These are phyloP conservation scores for Wallemia mellicola DNA, from an alignment of 1,284 basidiomycete genomes.

Conservation along the genomic window DNA sequence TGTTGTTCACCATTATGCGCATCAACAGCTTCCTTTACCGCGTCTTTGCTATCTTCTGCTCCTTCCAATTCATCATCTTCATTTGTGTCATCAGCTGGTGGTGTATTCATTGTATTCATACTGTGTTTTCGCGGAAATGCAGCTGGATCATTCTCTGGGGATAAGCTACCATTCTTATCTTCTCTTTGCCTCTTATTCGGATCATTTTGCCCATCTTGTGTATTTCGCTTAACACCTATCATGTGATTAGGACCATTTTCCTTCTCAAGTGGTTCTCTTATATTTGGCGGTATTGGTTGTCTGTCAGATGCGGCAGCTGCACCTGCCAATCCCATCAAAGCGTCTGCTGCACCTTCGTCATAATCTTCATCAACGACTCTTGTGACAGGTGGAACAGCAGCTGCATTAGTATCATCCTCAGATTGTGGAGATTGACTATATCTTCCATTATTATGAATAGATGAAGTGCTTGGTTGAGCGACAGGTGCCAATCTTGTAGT, in stretches of 20 bases:
- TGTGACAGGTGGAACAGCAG: constrained; percentile 19
- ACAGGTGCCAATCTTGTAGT: no score
- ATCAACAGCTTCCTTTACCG: neutral
- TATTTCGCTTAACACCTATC: neutral
- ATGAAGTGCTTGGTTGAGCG: no score
- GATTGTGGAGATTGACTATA: neutral
- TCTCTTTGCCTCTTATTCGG: neutral
- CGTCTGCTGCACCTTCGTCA: constrained; percentile 35
- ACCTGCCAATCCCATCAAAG: constrained; percentile 28
- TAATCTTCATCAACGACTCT: constrained; percentile 50
- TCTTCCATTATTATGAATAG: neutral
- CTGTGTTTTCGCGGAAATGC: neutral
- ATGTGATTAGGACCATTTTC: neutral
- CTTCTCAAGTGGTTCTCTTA: neutral
- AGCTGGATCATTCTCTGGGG: neutral
- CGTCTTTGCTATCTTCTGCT: neutral
- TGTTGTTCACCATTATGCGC: neutral
- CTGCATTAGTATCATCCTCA: constrained; percentile 13
- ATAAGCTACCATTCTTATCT: neutral
- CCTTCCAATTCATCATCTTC: neutral
- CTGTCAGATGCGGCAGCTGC: neutral
- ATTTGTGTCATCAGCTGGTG: neutral
- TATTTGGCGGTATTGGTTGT: neutral
- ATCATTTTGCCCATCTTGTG: neutral
- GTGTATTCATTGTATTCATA: neutral